These are phyloP conservation scores for Aspergillus sp. DNA, from an alignment of 2,329 filamentous ascomycete genomes.

Conservation along the genomic window DNA sequence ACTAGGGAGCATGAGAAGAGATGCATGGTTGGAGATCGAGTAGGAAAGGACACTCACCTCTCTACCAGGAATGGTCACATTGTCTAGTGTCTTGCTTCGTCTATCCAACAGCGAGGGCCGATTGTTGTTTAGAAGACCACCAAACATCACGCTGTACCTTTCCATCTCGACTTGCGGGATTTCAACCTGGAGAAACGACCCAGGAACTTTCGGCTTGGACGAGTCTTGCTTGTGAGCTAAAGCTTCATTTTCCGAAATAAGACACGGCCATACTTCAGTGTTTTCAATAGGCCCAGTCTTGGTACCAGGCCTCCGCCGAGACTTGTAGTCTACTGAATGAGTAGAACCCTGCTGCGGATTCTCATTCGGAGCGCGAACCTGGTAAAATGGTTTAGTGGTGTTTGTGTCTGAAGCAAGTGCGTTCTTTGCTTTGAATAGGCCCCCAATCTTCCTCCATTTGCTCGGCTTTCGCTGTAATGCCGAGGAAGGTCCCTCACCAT, in stretches of 20 bases:
- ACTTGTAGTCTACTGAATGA: conserved; percentile 20
- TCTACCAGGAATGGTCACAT: conserved; percentile 55
- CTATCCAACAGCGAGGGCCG: conserved; percentile 34
- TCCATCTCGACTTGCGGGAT: conserved; percentile 82
- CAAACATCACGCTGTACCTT: conserved; percentile 93
- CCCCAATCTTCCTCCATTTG: conserved; percentile 50
- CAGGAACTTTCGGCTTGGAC: conserved; percentile 6
- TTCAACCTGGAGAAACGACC: conserved; percentile 66
- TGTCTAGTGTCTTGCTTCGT: conserved; percentile 42
- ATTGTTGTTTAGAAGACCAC: conserved; percentile 62
- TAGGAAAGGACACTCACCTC: conserved; percentile 28
- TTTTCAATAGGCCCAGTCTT: conserved; percentile 10
- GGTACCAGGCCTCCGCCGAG: conserved; percentile 2
- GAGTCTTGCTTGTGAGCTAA: conserved; percentile 14
- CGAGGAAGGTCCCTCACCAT: conserved; percentile 11
- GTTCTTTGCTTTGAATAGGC: conserved; percentile 42
- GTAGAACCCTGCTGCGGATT: conserved; percentile 22
- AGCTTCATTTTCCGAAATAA: conserved; percentile 23
- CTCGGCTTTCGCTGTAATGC: conserved; percentile 37
- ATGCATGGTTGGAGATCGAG: neutral
- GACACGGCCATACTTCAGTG: conserved; percentile 22
- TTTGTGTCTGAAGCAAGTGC: conserved; percentile 21
- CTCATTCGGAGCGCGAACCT: conserved; percentile 24
- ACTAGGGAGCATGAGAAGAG: conserved; percentile 1
- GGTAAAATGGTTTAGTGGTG: conserved; percentile 27